A percentile compares a stretch with the other conserved stretches of the same genome.
These are phyloP conservation scores for Cyclotella baltica DNA, from an alignment of 108 stramenopile genomes.

Conservation along the genomic window DNA sequence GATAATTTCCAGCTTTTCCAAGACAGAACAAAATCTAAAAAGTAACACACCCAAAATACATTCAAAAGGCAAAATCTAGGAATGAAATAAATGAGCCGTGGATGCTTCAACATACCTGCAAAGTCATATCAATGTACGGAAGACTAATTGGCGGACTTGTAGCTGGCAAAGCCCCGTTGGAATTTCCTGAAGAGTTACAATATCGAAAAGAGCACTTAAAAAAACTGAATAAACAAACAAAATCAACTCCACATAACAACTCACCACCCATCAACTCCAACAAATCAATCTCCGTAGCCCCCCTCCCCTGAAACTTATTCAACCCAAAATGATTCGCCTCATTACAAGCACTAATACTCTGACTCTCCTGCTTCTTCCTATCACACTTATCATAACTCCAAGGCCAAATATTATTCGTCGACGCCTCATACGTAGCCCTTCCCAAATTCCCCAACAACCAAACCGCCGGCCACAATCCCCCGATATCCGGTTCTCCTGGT, in stretches of 20 bases:
- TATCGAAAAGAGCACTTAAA: not conserved
- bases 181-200: constrained; percentile 8
- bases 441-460: constrained; percentile 97
- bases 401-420: constrained; percentile 91
- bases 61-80: not conserved
- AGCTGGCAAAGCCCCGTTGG: constrained; percentile 50
- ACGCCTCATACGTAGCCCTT: constrained; percentile 90
- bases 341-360: constrained; percentile 93
- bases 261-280: constrained; percentile 96
- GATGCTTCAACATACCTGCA: constrained; percentile 68
- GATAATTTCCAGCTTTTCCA: not conserved
- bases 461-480: constrained; percentile 95
- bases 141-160: constrained; percentile 71
- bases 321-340: constrained; percentile 90
- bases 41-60: not conserved
- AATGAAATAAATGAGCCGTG: not conserved
- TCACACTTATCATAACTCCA: constrained; percentile 91
- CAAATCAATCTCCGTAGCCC: constrained; percentile 97
- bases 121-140: constrained; percentile 91
- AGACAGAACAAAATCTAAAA: not conserved
- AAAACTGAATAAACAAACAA: not conserved
- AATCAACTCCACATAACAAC: constrained; percentile 14
- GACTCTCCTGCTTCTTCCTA: constrained; percentile 85
- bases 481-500: constrained; percentile 87
- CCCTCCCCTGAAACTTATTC: constrained; percentile 88